Conservation (phyloP, 164 flowering plant genomes). For the Malania oleifera region DNA sequence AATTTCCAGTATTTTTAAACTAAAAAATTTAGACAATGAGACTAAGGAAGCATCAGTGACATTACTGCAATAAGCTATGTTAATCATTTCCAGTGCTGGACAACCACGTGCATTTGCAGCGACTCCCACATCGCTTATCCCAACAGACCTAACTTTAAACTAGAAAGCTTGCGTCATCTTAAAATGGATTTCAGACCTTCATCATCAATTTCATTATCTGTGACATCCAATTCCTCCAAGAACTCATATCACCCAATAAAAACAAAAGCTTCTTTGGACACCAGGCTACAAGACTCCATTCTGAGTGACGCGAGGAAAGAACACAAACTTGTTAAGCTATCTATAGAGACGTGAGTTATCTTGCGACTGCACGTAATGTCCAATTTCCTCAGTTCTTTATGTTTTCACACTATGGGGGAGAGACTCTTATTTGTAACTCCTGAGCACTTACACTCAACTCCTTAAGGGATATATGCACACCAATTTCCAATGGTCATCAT, state of each 20-base stretch:
- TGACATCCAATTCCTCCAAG: conserved; percentile 25
- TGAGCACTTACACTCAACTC: conserved; percentile 33
- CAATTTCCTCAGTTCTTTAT: conserved; percentile 20
- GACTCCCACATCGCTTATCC: conserved; percentile 21
- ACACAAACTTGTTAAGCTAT: conserved; percentile 21
- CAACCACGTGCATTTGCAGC: conserved; percentile 18
- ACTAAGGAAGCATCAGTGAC: conserved; percentile 17
- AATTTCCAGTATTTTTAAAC: conserved; percentile 17
- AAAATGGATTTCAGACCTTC: conserved; percentile 28
- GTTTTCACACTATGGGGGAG: conserved; percentile 15
- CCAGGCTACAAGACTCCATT: conserved; percentile 28
- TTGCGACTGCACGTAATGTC: conserved; percentile 31
- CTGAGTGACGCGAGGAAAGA: conserved; percentile 18
- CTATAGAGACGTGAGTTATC: conserved; percentile 25
- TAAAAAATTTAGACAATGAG: conserved; percentile 20
- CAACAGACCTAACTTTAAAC: conserved; percentile 17
- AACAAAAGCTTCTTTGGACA: conserved; percentile 18
- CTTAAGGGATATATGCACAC: conserved; percentile 15
- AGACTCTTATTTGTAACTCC: conserved; percentile 32
- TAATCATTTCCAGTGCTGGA: conserved; percentile 22
- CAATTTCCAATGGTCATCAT: conserved; percentile 22
- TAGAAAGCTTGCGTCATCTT: conserved; percentile 15
- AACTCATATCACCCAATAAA: conserved; percentile 21
- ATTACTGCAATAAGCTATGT: conserved; percentile 18
- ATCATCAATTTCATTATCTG: conserved; percentile 23